Conservation (phyloP, 1,139 yeast genomes). For the Hemisphaericaspora xylofermentans region DNA sequence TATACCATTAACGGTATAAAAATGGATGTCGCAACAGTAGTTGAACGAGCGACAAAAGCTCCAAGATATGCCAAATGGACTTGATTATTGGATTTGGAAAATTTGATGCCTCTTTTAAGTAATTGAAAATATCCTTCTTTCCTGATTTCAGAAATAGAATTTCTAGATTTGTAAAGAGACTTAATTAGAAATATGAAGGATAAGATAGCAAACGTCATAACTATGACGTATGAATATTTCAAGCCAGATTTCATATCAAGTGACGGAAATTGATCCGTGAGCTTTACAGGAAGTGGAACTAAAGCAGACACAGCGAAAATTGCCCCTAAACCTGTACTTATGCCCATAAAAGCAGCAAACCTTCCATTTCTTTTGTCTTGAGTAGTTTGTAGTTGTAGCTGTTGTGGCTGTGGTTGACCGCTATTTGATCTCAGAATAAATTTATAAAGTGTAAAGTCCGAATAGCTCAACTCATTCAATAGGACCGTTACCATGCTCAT, state of each 20-base stretch:
- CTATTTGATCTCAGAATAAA: slow-evolving; percentile 11
- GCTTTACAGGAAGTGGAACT: slow-evolving; percentile 47
- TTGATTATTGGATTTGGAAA: slow-evolving; percentile 29
- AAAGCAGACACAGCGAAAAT: slow-evolving; percentile 52
- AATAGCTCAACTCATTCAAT: slow-evolving; percentile 53
- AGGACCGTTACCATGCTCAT: slow-evolving; percentile 51
- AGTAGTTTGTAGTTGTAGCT: not conserved
- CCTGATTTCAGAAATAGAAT: not conserved
- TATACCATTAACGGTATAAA: slow-evolving; percentile 66
- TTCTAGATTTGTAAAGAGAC: slow-evolving; percentile 38
- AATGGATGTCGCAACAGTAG: slow-evolving; percentile 58
- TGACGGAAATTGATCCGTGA: slow-evolving; percentile 25
- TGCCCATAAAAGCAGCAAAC: slow-evolving; percentile 60
- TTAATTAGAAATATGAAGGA: slow-evolving; percentile 37
- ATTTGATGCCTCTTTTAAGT: slow-evolving; percentile 44
- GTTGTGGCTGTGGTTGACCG: not conserved
- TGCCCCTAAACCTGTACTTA: slow-evolving; percentile 69
- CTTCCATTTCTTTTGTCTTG: slow-evolving; percentile 43
- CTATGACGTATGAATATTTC: slow-evolving; percentile 46
- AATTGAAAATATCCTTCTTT: slow-evolving; percentile 28
- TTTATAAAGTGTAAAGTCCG: slow-evolving; percentile 36
- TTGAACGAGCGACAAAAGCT: slow-evolving; percentile 63
- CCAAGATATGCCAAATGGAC: slow-evolving; percentile 58
- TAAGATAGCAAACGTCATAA: slow-evolving; percentile 43
- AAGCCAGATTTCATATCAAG: slow-evolving; percentile 40